These are phyloP conservation scores for Graphilbum sp. DNA, from an alignment of 2,329 filamentous ascomycete genomes.

Conservation along the genomic window DNA sequence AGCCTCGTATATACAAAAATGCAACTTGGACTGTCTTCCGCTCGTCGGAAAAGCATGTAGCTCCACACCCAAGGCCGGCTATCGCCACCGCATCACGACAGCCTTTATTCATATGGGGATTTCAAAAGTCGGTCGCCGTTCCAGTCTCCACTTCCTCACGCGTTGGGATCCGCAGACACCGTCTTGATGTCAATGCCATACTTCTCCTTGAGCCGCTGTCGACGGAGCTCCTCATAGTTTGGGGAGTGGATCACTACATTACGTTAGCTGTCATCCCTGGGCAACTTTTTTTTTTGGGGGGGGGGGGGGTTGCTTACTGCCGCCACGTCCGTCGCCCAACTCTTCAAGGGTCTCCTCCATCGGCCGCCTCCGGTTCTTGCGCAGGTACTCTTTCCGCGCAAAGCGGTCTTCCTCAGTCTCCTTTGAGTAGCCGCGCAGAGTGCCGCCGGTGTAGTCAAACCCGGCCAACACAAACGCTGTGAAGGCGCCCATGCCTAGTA, in stretches of 20 bases:
- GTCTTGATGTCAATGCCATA: conserved; percentile 75
- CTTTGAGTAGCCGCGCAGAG: conserved; percentile 28
- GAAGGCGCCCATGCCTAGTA: conserved; percentile 48
- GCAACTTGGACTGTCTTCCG: too few species aligned
- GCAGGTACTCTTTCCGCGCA: conserved; percentile 56
- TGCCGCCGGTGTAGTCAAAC: conserved; percentile 53
- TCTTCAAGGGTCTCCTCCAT: conserved; percentile 65
- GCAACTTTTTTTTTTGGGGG: not conserved
- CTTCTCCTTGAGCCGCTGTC: conserved; percentile 65
- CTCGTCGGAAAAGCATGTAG: too few species aligned
- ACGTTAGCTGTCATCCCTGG: not conserved
- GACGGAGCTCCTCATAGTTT: conserved; percentile 72
- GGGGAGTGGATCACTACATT: conserved; percentile 57
- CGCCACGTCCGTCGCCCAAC: conserved; percentile 76
- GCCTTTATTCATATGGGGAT: too few species aligned
- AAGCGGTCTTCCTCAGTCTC: conserved; percentile 51
- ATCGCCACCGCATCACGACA: too few species aligned
- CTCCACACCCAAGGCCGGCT: too few species aligned
- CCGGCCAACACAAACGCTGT: conserved; percentile 42
- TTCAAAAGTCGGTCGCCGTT: too few species aligned
- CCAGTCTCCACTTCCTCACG: not conserved
- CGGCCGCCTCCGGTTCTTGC: conserved; percentile 58
- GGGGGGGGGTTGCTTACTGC: too few species aligned
- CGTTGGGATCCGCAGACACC: conserved; percentile 31
- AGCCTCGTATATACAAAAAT: conserved; percentile 1